Base-by-base conservation (phyloP, 306 rosid species). In the Hippophae gyantsensis region DNA sequence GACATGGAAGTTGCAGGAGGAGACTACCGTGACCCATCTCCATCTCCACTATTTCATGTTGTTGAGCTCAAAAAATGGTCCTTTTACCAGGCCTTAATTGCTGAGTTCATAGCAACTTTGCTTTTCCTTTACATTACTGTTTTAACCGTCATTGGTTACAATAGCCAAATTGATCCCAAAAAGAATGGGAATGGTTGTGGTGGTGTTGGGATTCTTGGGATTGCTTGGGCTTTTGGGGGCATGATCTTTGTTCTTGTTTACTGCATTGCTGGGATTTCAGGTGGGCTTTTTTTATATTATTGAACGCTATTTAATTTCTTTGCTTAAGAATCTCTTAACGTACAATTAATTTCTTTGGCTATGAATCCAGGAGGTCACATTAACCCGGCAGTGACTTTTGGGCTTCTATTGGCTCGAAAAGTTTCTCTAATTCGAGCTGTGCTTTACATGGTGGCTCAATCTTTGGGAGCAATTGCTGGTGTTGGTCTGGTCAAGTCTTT, bases 211-310 rank as follows among this genome's bases (percentile, higher is more conserved):
- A 40, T 63, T 62, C 89, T 92, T 5, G 98, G 98, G 0, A 80
- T 92, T 65, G 93, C 98, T 7, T 92, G 96, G 96, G 87, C 98
- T 25, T 92, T 92, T 42, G 98, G 98, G 6, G 99, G 99, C 84
- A 92, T 92, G 99, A 92, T 92, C 76, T 92, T 88, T 68, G 52
- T 88, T 54, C 95, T 92, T 48, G 99, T 92, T 63, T 92, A 92
- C 90, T 88, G 97, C 82, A 92, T 96, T 43, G 96, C 98, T 45
- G 98, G 98, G 1, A 87, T 92, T 64, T 92, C 98, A 61, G 98
- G 96, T 87, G 52, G 3, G 10, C 48, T 41, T 43, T 6, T 10
- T 3, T 44, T 61, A n/a, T n/a, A n/a, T 60, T 23, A 43, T 51
- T 18, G 40, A 12, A 32, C 3, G 45, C 46, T 47, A 48, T 10